phyloP scores from a whole-genome alignment of 768 basidiomycete genomes.

The Leccinum truebloodii region DNA sequence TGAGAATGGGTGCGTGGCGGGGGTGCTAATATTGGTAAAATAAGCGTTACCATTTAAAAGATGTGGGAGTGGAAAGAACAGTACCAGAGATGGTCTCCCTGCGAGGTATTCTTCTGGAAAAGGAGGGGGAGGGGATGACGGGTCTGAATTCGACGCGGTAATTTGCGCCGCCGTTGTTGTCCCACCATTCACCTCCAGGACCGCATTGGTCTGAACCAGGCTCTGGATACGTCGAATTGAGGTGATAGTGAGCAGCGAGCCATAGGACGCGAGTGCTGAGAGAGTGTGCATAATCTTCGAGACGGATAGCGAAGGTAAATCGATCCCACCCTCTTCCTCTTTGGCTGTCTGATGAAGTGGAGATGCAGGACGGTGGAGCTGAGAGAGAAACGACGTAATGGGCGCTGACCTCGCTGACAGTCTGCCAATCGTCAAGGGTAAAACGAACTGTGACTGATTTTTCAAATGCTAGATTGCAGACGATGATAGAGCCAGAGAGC shows the following conservation, averaged over 20 bases:
- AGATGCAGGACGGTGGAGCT: constrained; percentile 35
- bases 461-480: constrained; percentile 83
- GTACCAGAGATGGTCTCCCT: constrained; percentile 27
- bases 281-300: constrained; percentile 66
- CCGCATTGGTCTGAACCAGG: constrained; percentile 31
- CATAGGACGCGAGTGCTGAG: constrained; percentile 56
- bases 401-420: constrained; percentile 81
- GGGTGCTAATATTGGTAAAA: constrained; percentile 9
- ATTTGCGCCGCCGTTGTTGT: constrained; percentile 80
- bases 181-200: constrained; percentile 84
- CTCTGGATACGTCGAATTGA: constrained; percentile 20
- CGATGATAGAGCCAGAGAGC: constrained; percentile 77
- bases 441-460: constrained; percentile 86
- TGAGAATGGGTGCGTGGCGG: neutral
- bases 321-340: constrained; percentile 49
- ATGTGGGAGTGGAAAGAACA: neutral
- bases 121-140: neutral
- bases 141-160: constrained; percentile 70
- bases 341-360: neutral
- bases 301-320: constrained; percentile 59
- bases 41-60: constrained; percentile 1
- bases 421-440: constrained; percentile 94
- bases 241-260: constrained; percentile 58
- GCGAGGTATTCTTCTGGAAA: constrained; percentile 9
- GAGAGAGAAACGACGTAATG: constrained; percentile 46